Base-by-base conservation (phyloP, 805 yeast species). In the Zygoascus tannicola region DNA sequence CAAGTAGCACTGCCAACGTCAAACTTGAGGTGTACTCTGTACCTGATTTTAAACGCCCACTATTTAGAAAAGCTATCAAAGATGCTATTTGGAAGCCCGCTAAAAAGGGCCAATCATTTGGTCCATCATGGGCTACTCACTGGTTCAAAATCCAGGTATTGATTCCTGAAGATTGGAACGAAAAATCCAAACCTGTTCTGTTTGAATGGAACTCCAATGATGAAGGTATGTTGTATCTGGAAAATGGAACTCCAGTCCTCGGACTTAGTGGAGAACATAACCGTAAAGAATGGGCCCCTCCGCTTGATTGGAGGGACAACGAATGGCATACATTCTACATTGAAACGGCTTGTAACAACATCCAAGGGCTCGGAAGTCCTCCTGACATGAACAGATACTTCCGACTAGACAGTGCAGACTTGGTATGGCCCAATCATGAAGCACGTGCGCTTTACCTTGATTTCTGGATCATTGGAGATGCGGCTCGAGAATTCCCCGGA, bases 81-180 rank as follows among this genome's bases (percentile, higher is more conserved):
- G 65, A 68, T 20, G 81, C 85, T n/a, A 50, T 50, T 32, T 68
- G 70, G 66, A 51, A 53, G 5, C 52, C 56, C 1, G 57, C 69
- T 4, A 45, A 52, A 33, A 78, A 78, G 51, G 94, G 92, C 19
- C 80, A 84, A 52, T 65, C 70, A 5, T 86, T 84, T 60, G 97
- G 97, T 0, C 98, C 98, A 2, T 82, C 94, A 12, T 90, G 98
- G 98, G 81, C 90, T 46, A 83, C 97, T 1, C 94, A 86, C 51
- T 90, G 98, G 98, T 86, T 92, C 64, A 74, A 77, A 52, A 65
- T 90, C 18, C 64, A 70, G 12, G 63, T 85, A 46, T 66, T 68
- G n/a, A 67, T 90, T 4, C 95, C 95, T 0, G 52, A 67, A 14
- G 50, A 50, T 14, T 66, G 74, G 70, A 52, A 65, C 7, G 71